A percentile compares a stretch with the other conserved stretches of the same genome.
These are phyloP conservation scores for Stemphylium beticola DNA, from an alignment of 2,329 filamentous ascomycete genomes.

Conservation along the genomic window DNA sequence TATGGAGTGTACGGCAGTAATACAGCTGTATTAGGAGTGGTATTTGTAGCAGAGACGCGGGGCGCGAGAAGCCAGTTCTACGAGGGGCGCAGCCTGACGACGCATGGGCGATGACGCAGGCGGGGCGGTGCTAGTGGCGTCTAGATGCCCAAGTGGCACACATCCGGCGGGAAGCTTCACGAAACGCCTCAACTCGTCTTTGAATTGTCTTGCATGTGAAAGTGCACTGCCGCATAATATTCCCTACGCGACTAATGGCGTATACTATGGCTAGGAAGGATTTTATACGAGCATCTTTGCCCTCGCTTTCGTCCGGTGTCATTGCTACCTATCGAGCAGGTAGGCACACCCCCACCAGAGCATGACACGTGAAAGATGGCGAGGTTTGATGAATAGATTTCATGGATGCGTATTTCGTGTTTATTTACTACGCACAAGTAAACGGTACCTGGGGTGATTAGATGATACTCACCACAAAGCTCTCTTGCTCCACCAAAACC, in stretches of 20 bases:
- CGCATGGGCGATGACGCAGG: constrained; percentile 26
- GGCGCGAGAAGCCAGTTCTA: constrained; percentile 18
- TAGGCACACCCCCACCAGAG: not conserved
- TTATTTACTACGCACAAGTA: too few species aligned
- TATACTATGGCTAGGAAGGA: not conserved
- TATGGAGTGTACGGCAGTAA: not conserved
- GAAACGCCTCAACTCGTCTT: constrained; percentile 12
- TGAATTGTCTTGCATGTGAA: constrained; percentile 13
- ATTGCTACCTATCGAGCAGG: not conserved
- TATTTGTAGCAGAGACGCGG: constrained; percentile 22
- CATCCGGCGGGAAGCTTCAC: constrained; percentile 29
- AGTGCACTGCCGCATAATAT: not conserved
- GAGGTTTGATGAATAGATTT: not conserved
- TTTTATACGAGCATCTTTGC: not conserved
- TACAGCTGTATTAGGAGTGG: constrained; percentile 2
- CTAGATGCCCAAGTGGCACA: constrained; percentile 10
- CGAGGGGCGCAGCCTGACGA: constrained; percentile 22
- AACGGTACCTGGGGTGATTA: not conserved
- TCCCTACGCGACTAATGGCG: not conserved
- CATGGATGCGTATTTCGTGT: not conserved
- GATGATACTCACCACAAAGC: not conserved
- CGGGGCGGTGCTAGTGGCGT: constrained; percentile 27
- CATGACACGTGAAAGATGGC: not conserved
- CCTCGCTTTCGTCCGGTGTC: not conserved
- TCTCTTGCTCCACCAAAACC: constrained; percentile 24